Conservation (phyloP, 495 filamentous ascomycete genomes). For the Cercophora scortea region DNA sequence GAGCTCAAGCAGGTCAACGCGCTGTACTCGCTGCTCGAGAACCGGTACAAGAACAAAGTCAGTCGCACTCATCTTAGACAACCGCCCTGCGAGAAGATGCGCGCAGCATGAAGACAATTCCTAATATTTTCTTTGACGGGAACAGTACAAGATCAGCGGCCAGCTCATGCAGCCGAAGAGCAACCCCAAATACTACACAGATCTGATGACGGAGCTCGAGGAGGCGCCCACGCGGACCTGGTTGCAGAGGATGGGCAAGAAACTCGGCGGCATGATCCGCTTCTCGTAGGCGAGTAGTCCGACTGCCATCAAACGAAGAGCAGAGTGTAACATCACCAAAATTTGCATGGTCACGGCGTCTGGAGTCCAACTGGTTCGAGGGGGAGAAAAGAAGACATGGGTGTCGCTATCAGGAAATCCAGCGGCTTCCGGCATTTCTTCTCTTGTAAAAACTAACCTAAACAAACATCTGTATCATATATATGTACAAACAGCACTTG, state of each 20-base stretch:
- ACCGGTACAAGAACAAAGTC: conserved; percentile 60
- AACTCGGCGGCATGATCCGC: conserved; percentile 56
- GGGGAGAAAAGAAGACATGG: not conserved
- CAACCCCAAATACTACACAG: conserved; percentile 69
- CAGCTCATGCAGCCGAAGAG: conserved; percentile 59
- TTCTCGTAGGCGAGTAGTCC: conserved; percentile 16
- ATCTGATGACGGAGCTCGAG: conserved; percentile 63
- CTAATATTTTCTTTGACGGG: no score
- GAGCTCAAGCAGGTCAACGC: conserved; percentile 57
- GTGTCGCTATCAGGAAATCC: not conserved
- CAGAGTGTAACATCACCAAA: not conserved
- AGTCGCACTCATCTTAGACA: not conserved
- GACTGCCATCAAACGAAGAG: conserved; percentile 13
- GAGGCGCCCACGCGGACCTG: conserved; percentile 60
- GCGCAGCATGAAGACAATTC: no score
- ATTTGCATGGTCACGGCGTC: conserved; percentile 16
- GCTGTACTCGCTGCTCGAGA: conserved; percentile 64
- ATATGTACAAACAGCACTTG: not conserved
- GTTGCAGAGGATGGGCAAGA: conserved; percentile 46
- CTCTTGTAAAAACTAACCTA: not conserved
- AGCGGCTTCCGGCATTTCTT: not conserved
- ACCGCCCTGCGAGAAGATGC: no score
- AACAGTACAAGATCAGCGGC: conserved; percentile 55
- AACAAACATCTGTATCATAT: not conserved
- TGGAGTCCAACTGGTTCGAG: conserved; percentile 1